Conservation (phyloP, 805 yeast species). For the Candida sakaeoensis region DNA sequence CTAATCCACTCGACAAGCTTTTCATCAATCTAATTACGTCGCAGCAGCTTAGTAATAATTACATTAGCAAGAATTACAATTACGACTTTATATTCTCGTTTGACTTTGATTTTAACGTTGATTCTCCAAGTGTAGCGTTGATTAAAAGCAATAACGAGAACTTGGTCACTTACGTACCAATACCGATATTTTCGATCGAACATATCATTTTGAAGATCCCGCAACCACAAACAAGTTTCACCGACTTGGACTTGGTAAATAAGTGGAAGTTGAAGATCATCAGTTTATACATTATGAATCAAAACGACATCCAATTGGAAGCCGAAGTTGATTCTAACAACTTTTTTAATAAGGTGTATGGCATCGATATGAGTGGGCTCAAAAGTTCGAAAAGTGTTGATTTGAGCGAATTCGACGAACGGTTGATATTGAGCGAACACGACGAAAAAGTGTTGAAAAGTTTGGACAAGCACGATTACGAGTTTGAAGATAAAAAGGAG, state of each 20-base stretch:
- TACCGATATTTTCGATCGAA: conserved; percentile 32
- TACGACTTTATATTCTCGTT: conserved; percentile 35
- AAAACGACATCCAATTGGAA: conserved; percentile 16
- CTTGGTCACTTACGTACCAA: conserved; percentile 33
- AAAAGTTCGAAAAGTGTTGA: conserved; percentile 1
- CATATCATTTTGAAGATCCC: conserved; percentile 22
- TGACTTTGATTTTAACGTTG: conserved; percentile 28
- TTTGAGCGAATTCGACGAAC: conserved; percentile 19
- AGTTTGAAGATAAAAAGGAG: conserved; percentile 8
- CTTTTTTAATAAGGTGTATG: conserved; percentile 25
- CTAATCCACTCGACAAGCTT: conserved; percentile 15
- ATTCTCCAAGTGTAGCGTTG: conserved; percentile 35
- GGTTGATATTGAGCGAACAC: conserved; percentile 15
- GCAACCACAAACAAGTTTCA: conserved; percentile 17
- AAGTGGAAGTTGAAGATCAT: conserved; percentile 32
- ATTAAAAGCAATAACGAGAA: conserved; percentile 17
- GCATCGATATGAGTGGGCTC: conserved; percentile 19
- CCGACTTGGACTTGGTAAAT: conserved; percentile 18
- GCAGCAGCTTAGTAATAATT: conserved; percentile 33
- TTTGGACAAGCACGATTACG: conserved; percentile 17
- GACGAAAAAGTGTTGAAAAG: conserved; percentile 24
- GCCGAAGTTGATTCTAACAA: conserved; percentile 14
- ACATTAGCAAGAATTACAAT: conserved; percentile 15
- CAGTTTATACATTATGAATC: conserved; percentile 26
- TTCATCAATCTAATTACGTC: conserved; percentile 28